Evolutionary conservation across 2,329 filamentous ascomycete genomes (phyloP), one percentile per base, ranked within the genome.

Genomic region (Botryotinia narcissicola): DNA sequence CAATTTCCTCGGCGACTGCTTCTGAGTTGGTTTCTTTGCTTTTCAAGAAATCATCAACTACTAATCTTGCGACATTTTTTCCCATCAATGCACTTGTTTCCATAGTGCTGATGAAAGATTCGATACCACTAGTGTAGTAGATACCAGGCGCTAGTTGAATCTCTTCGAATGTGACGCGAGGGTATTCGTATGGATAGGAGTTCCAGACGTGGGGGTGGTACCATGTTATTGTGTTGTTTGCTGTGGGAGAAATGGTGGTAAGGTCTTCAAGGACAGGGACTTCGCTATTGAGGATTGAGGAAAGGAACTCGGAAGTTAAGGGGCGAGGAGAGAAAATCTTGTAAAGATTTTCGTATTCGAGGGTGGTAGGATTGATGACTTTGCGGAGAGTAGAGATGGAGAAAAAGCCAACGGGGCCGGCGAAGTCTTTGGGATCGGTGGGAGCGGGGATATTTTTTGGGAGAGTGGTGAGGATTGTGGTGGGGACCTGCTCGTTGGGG

Each of bases 71-170:
- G 32, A 96, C 90, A 80, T 96, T 96, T 87, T 88, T 93, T 0
- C 96, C 96, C 90, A 96, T 96, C 77, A 98, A 83, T 1, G 93
- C 92, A 81, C 91, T 97, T 10, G 96, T 98, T 85, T 99, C 96
- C 96, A 99, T 98, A 0, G 94, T 97, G 16, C 92, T 96, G 77
- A 98, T 97, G 81, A 99, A 98, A 77, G 92, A 92, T 83, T 98
- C 95, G 61, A 98, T 97, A 3, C 89, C 90, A 18, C 89, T 90
- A 0, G 90, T 92, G 80, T 92, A 92, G 82, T 90, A 96, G 22
- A 95, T 79, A 0, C 89, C 88, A 10, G 87, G 82, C 8, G 89
- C 90, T 4, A 98, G 81, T 75, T 91, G 84, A 4, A 91, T 88
- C 75, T 96, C 92, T 77, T 98, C 94, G 81, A 98, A 99, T 0